Percentiles rank a stretch among this genome's conserved stretches.
These are phyloP conservation scores for Psilocybe tampanensis DNA, from an alignment of 768 basidiomycete genomes.

Conservation along the genomic window DNA sequence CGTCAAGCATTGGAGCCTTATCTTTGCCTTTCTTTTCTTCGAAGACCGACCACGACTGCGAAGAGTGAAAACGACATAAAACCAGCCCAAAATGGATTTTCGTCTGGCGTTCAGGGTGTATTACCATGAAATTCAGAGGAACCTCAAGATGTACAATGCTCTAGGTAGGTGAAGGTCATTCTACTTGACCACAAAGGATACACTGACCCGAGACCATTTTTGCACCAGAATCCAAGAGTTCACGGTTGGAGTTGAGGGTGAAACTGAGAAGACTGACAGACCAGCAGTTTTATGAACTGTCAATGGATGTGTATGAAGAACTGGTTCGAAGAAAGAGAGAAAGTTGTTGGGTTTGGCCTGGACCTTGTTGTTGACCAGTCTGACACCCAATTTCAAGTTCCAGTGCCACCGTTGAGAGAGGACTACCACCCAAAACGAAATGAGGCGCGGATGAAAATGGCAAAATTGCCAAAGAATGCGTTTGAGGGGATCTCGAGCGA, in stretches of 20 bases:
- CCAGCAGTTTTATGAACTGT: constrained; percentile 1
- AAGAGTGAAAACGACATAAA: background rate
- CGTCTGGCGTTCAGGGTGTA: background rate
- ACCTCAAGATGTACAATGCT: background rate
- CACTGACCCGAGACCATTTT: background rate
- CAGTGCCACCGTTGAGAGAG: background rate
- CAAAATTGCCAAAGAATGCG: background rate
- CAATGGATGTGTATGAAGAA: constrained; percentile 9
- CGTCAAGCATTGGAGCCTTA: background rate
- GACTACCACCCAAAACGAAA: constrained; percentile 1
- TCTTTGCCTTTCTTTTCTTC: background rate
- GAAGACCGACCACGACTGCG: background rate
- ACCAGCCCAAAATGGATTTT: background rate
- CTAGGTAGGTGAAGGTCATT: background rate
- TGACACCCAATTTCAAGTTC: background rate
- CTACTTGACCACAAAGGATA: background rate
- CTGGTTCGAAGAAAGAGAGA: constrained; percentile 1
- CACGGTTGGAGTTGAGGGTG: background rate
- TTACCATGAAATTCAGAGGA: background rate
- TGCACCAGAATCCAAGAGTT: background rate
- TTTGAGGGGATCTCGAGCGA: constrained; percentile 1
- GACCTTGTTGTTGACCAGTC: background rate
- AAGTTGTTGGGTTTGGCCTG: background rate
- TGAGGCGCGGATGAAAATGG: background rate
- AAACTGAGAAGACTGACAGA: background rate